Conservation (phyloP, 2,329 filamentous ascomycete genomes). For the Pezicula carpinea region DNA sequence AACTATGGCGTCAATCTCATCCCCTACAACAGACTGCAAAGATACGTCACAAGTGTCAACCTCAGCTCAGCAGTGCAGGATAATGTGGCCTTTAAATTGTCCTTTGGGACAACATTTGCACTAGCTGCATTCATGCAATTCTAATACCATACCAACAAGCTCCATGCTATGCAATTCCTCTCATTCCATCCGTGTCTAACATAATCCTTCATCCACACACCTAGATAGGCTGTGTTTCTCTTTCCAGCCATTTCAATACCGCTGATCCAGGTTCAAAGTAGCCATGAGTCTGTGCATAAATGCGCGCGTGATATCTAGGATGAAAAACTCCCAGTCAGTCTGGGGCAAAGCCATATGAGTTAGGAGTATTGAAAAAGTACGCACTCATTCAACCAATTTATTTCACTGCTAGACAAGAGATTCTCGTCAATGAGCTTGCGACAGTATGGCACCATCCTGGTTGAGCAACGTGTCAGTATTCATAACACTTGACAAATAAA, state of each 20-base stretch:
- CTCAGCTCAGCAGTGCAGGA: slow-evolving; percentile 34
- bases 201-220: neutral
- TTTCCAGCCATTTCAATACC: slow-evolving; percentile 75
- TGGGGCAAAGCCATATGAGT: no score
- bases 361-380: no score
- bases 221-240: slow-evolving; percentile 67
- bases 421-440: slow-evolving; percentile 75
- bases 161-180: slow-evolving; percentile 2
- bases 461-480: no score
- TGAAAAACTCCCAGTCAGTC: no score
- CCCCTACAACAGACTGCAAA: slow-evolving; percentile 35
- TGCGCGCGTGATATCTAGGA: slow-evolving; percentile 64
- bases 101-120: slow-evolving; percentile 70
- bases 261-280: slow-evolving; percentile 71
- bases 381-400: slow-evolving; percentile 72
- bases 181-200: neutral
- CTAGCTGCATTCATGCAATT: slow-evolving; percentile 61
- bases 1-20: slow-evolving; percentile 44
- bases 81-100: slow-evolving; percentile 37
- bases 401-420: slow-evolving; percentile 70
- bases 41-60: slow-evolving; percentile 45
- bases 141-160: slow-evolving; percentile 26
- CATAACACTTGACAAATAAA: no score
- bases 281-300: slow-evolving; percentile 73
- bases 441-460: slow-evolving; percentile 81